Percentiles rank a stretch among this genome's conserved stretches.
phyloP scores from a whole-genome alignment of 2,329 filamentous ascomycete species.

The Blumeriella jaapii region DNA sequence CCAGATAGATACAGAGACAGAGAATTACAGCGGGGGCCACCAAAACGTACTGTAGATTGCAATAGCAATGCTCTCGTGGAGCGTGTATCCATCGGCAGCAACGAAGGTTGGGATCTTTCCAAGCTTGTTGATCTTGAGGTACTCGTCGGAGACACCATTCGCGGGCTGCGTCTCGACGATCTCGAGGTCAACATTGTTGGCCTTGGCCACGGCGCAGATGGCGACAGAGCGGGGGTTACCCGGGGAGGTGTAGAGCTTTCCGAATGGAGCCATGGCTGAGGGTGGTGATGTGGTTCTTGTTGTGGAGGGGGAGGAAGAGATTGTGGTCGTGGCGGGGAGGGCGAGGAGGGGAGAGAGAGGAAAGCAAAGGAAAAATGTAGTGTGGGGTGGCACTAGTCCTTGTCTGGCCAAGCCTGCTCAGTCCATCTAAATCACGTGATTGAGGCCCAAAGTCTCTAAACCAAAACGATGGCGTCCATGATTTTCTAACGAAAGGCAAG shows the following conservation, averaged over 20 bases:
- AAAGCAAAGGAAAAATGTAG: too few species aligned
- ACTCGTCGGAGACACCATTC: slow-evolving; percentile 59
- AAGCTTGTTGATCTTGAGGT: slow-evolving; percentile 75
- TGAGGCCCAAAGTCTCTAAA: too few species aligned
- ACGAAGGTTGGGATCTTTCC: slow-evolving; percentile 90
- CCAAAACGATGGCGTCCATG: background rate
- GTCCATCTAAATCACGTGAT: too few species aligned
- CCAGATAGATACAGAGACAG: slow-evolving; percentile 1
- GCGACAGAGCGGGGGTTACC: slow-evolving; percentile 81
- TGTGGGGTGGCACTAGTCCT: too few species aligned
- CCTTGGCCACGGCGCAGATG: slow-evolving; percentile 90
- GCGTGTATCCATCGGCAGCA: slow-evolving; percentile 79
- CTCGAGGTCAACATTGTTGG: slow-evolving; percentile 89
- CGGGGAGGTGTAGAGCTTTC: slow-evolving; percentile 85
- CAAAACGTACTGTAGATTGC: slow-evolving; percentile 88
- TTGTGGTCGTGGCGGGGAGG: too few species aligned
- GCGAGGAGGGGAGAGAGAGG: too few species aligned
- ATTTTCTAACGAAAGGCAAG: background rate
- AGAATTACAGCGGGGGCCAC: background rate
- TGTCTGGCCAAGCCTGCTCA: too few species aligned
- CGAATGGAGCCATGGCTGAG: slow-evolving; percentile 73
- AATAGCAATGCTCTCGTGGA: slow-evolving; percentile 87
- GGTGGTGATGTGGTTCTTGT: slow-evolving; percentile 13
- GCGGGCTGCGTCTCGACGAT: slow-evolving; percentile 58
- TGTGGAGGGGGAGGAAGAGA: slow-evolving; percentile 2